These are phyloP conservation scores for Peterozyma xylosa DNA, from an alignment of 805 yeast species.

Conservation along the genomic window DNA sequence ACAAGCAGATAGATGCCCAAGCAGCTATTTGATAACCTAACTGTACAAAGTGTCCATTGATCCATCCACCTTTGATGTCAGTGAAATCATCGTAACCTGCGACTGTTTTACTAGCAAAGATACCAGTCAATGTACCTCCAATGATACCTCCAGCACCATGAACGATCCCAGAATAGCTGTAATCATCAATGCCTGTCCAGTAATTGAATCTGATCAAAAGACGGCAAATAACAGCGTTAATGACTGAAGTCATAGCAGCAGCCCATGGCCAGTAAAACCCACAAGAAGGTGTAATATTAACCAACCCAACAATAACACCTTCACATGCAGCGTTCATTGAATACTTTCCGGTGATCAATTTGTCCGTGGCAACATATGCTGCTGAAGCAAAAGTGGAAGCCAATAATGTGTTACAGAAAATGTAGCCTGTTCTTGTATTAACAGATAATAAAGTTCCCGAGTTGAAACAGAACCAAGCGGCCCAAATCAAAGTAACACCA, in stretches of 20 bases:
- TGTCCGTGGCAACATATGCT: conserved; percentile 36
- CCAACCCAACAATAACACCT: conserved; percentile 38
- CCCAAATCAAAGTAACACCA: conserved; percentile 40
- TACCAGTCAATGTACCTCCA: conserved; percentile 34
- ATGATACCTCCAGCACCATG: conserved; percentile 44
- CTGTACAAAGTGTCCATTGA: conserved; percentile 35
- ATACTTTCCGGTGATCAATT: conserved; percentile 29
- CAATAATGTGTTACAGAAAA: conserved; percentile 40
- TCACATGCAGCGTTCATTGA: conserved; percentile 35
- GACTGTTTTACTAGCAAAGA: conserved; percentile 35
- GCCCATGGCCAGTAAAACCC: conserved; percentile 40
- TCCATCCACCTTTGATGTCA: conserved; percentile 38
- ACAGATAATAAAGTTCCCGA: conserved; percentile 35
- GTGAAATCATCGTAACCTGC: conserved; percentile 37
- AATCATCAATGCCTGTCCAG: conserved; percentile 37
- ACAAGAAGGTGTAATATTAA: conserved; percentile 39
- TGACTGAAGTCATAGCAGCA: conserved; percentile 32
- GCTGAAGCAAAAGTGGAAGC: conserved; percentile 42
- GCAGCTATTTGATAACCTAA: conserved; percentile 39
- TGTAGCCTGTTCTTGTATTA: conserved; percentile 34
- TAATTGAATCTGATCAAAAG: conserved; percentile 25
- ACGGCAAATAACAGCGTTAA: conserved; percentile 31
- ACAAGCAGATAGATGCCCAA: conserved; percentile 30
- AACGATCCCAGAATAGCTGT: conserved; percentile 34
- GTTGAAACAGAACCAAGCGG: conserved; percentile 43